Evolutionary conservation across 805 yeast genomes (phyloP), one percentile per base, ranked within the genome.

Genomic region (Cyberlindnera xishuangbannaensis): DNA sequence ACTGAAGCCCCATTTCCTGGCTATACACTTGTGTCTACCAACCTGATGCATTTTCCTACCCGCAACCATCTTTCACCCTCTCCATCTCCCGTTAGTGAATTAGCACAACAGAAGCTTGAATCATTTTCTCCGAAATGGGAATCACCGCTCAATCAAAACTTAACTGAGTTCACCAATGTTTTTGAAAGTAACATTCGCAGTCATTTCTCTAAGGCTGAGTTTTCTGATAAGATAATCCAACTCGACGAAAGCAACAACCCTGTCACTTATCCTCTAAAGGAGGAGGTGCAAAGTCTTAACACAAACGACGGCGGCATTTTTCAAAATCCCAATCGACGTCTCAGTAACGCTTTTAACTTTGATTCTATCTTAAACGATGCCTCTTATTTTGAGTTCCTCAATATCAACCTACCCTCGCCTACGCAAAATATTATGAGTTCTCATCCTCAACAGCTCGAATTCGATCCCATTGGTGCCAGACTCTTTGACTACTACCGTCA

Each of bases 401-500:
- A 39, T 23, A 30, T 47, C 22, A 33, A 25, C n/a, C 28, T 35
- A 31, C 50, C 37, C 26, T 38, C 37, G 19, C 48, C 38, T 20
- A 42, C 31, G 5, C 36, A 29, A 12, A 20, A 20, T 3, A 18
- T 16, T 15, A 26, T 23, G 18, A 36, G 49, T 5, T 39, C 50
- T 5, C 42, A 49, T 16, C 53, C 58, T 4, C 20, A 41, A 6
- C 33, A 43, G 13, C 26, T 51, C 6, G 45, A 46, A 14, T 32
- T 73, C 9, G 77, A 71, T 42, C 60, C 59, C 4, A 58, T 64
- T 6, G 77, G 71, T 0, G 44, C 54, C 7, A 50, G 59, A 19
- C 62, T 73, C 20, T 67, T 69, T 41, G 70, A 69, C 32, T 74
- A 74, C 41, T 76, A 73, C 48, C 59, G 69, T 20, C 59, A 69